Conservation (phyloP, 2,329 filamentous ascomycete genomes). For the Colletotrichum kahawae region DNA sequence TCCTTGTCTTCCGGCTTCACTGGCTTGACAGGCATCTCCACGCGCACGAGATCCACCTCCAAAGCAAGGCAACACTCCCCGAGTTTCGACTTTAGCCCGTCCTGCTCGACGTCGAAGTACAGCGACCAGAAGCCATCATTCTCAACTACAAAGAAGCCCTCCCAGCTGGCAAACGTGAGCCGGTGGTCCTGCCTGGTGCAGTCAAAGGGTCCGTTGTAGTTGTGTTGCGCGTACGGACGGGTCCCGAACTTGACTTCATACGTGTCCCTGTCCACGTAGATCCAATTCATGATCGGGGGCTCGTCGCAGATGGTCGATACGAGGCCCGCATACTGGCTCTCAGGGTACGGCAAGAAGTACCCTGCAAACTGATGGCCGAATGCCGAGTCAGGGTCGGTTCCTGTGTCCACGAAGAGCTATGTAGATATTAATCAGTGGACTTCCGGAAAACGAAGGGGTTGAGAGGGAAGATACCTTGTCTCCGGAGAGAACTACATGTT, state of each 20-base stretch:
- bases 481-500: constrained; percentile 47
- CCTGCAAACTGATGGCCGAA: constrained; percentile 59
- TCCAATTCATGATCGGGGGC: constrained; percentile 57
- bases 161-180: constrained; percentile 53
- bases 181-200: constrained; percentile 57
- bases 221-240: constrained; percentile 44
- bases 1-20: not conserved
- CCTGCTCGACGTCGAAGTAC: constrained; percentile 52
- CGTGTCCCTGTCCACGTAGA: constrained; percentile 50
- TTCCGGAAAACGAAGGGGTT: not conserved
- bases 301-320: constrained; percentile 54
- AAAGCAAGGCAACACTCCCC: constrained; percentile 53
- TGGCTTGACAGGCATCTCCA: constrained; percentile 44
- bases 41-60: constrained; percentile 58
- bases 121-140: constrained; percentile 50
- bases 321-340: constrained; percentile 48
- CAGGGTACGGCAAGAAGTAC: constrained; percentile 63
- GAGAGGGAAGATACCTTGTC: constrained; percentile 36
- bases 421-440: not conserved
- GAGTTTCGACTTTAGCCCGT: constrained; percentile 49
- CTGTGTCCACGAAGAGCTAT: constrained; percentile 53
- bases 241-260: constrained; percentile 52
- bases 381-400: constrained; percentile 27
- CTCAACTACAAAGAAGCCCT: constrained; percentile 53
- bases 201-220: constrained; percentile 54